Conservation (phyloP, 2,329 filamentous ascomycete species). For the Xylariaceae sp. region DNA sequence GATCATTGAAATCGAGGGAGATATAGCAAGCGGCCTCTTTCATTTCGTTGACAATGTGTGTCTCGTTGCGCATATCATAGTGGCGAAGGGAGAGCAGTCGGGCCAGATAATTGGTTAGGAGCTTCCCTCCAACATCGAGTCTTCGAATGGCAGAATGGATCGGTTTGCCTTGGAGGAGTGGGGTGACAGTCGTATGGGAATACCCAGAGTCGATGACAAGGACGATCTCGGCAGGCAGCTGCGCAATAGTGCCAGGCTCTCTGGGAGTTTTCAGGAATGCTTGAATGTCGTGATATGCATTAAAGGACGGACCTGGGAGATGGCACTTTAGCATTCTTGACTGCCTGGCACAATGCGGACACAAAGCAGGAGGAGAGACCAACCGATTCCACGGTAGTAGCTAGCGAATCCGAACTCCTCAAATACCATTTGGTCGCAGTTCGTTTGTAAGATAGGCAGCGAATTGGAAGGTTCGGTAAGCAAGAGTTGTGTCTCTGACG, state of each 20-base stretch:
- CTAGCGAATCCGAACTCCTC: constrained; percentile 93
- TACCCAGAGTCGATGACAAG: constrained; percentile 89
- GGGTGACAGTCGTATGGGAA: constrained; percentile 87
- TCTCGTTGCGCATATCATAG: constrained; percentile 93
- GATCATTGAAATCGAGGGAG: constrained; percentile 67
- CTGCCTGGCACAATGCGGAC: neutral
- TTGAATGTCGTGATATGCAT: constrained; percentile 77
- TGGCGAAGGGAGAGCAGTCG: constrained; percentile 85
- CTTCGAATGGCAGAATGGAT: constrained; percentile 78
- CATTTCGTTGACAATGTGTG: constrained; percentile 90
- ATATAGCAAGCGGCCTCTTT: constrained; percentile 89
- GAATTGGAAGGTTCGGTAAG: constrained; percentile 84
- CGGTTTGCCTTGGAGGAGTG: constrained; percentile 74
- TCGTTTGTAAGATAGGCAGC: constrained; percentile 74
- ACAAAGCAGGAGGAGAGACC: constrained; percentile 11
- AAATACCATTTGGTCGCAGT: constrained; percentile 95
- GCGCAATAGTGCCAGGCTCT: constrained; percentile 37
- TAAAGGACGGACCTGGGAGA: constrained; percentile 62
- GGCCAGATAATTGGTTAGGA: constrained; percentile 88
- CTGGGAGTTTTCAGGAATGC: constrained; percentile 60
- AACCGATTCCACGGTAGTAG: constrained; percentile 73
- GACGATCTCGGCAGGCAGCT: constrained; percentile 70
- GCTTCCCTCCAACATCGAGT: constrained; percentile 87
- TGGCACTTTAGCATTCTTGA: neutral
- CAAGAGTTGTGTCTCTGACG: constrained; percentile 75